These are phyloP conservation scores for Colletotrichum siamense DNA, from an alignment of 2,329 filamentous ascomycete species.

Conservation along the genomic window DNA sequence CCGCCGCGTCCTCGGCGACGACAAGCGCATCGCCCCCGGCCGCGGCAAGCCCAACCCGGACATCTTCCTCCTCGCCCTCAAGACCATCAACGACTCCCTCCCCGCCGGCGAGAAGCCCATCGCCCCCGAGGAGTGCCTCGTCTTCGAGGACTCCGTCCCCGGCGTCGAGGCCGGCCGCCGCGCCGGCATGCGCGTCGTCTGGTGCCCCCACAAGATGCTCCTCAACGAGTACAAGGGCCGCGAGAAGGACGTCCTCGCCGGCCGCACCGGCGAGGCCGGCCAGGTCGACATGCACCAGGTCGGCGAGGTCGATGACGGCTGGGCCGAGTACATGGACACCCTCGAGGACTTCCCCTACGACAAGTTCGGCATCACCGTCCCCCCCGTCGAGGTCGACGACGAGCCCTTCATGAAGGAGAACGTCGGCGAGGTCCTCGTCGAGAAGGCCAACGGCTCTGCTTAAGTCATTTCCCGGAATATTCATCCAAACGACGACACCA, in stretches of 20 bases:
- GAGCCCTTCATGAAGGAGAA: conserved; percentile 48
- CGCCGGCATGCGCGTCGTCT: conserved; percentile 93
- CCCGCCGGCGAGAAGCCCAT: conserved; percentile 68
- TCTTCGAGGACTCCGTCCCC: conserved; percentile 94
- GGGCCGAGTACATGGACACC: conserved; percentile 59
- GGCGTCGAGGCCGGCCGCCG: conserved; percentile 90
- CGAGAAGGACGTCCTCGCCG: conserved; percentile 84
- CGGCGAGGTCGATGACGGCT: conserved; percentile 64
- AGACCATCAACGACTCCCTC: conserved; percentile 81
- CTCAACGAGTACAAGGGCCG: conserved; percentile 76
- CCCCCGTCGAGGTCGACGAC: conserved; percentile 44
- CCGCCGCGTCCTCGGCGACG: conserved; percentile 86
- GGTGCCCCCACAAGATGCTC: conserved; percentile 85
- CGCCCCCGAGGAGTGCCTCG: conserved; percentile 84
- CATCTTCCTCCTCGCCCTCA: conserved; percentile 87
- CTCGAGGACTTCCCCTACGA: conserved; percentile 63
- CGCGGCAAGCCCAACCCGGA: conserved; percentile 95
- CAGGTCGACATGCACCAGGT: conserved; percentile 59
- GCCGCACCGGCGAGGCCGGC: conserved; percentile 73
- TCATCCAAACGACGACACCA: not conserved
- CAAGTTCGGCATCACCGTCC: conserved; percentile 62
- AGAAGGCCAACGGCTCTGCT: not conserved
- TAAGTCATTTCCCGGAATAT: not conserved
- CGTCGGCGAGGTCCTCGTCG: conserved; percentile 27
- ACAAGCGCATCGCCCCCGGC: conserved; percentile 75